Base-by-base conservation (phyloP, 225 moss, liverwort and hornwort genomes). In the Bryoerythrophyllum caledonicum region DNA sequence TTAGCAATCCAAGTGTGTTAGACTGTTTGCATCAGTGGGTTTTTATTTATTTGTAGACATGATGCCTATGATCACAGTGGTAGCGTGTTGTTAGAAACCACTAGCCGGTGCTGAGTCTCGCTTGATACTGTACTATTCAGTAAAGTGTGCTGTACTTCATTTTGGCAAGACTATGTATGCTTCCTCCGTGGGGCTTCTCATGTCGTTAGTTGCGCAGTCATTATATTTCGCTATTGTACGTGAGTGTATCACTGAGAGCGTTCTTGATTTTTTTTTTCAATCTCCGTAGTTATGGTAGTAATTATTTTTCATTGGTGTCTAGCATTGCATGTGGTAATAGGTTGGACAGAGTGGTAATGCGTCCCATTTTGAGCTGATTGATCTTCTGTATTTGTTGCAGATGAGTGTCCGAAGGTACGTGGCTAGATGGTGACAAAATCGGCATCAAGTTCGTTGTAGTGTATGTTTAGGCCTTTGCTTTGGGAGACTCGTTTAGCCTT, bases 351-450 rank as follows among this genome's bases (percentile, higher is more conserved):
- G 37, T 63, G 63, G 26, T 13, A 64, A 16, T 37, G 53, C 28
- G n/a, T 27, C 66, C 26, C 41, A 26, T 34, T n/a, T 35, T 26
- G 51, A 67, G 13, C 60, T 72, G 35, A 72, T 72, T 28, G 44
- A 37, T 26, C 12, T 67, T 67, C 34, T 77, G 34, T 61, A 27
- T 67, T 30, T 55, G 77, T 67, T 77, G 17, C 81, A 81, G 77
- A 62, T 81, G 67, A 21, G 54, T 66, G 66, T 66, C 16, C 71
- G 81, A 60, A 61, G 55, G 67, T 46, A 54, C 72, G 46, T 77
- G 67, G 67, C 17, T 54, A n/a, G 34, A 46, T 58, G 61, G 74
- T 44, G 63, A 34, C 52, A 28, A 34, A 57, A 32, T 35, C 71
- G 62, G 70, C 61, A 78, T 60, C 38, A 77, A 66, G 57, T 52